Evolutionary conservation across 257 asterid genomes (phyloP).

Genomic region (Salvia hispanica): DNA sequence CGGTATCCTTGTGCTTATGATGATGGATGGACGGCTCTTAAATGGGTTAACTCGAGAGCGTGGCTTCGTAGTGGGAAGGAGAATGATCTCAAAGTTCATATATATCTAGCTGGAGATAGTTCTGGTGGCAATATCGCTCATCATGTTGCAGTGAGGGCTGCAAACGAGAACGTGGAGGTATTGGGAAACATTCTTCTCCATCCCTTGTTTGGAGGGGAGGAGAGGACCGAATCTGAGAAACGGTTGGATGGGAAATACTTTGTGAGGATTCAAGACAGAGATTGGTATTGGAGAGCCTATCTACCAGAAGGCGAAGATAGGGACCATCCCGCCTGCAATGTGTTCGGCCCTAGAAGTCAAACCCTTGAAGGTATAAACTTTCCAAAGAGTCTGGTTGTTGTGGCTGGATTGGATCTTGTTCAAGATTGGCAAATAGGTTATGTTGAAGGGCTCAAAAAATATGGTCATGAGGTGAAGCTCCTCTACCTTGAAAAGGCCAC

Average conservation of each 20-base stretch:
- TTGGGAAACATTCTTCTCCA: conserved; percentile 53
- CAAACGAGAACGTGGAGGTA: conserved; percentile 44
- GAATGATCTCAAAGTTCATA: conserved; percentile 42
- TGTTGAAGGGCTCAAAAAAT: conserved; percentile 50
- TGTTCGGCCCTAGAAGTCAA: conserved; percentile 44
- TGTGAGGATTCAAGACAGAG: conserved; percentile 52
- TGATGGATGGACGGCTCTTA: conserved; percentile 80
- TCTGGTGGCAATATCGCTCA: conserved; percentile 59
- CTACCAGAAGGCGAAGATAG: conserved; percentile 57
- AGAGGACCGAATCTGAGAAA: conserved; percentile 50
- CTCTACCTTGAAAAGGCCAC: conserved; percentile 53
- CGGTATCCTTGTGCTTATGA: conserved; percentile 78
- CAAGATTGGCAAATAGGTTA: conserved; percentile 57
- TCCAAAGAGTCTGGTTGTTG: conserved; percentile 53
- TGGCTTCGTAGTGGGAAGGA: conserved; percentile 53
- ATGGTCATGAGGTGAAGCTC: conserved; percentile 49
- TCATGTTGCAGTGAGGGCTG: conserved; percentile 50
- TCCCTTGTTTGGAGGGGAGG: conserved; percentile 54
- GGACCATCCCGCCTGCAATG: conserved; percentile 57
- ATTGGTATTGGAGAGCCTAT: conserved; percentile 64
- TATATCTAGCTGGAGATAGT: conserved; percentile 54
- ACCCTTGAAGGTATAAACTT: conserved; percentile 36
- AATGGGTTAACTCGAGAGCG: conserved; percentile 58
- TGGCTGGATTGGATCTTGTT: conserved; percentile 56
- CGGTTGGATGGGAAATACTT: conserved; percentile 53